A percentile compares a stretch with the other conserved stretches of the same genome.
Evolutionary conservation across 805 yeast genomes (phyloP).

Genomic region (Candida montana): DNA sequence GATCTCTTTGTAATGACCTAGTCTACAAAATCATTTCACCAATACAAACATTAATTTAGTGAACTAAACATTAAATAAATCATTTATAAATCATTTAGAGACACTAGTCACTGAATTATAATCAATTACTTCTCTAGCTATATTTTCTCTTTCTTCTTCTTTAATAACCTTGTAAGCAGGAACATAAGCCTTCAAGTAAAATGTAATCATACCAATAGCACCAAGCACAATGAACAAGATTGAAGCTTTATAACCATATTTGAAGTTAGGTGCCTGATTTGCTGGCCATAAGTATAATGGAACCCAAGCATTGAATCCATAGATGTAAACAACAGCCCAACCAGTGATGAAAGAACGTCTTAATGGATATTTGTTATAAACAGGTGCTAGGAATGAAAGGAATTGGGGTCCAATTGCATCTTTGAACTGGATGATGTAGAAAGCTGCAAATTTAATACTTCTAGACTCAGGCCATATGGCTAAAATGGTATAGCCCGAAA

Average conservation of each 20-base stretch:
- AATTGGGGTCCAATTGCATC: conserved; percentile 10
- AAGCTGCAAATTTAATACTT: conserved; percentile 11
- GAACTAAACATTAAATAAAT: too few relatives aligned
- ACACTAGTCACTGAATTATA: too few relatives aligned
- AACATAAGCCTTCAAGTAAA: background rate
- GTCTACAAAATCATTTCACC: too few relatives aligned
- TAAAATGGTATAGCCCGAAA: conserved; percentile 2
- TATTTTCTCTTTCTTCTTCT: background rate
- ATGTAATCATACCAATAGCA: background rate
- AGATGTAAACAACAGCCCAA: conserved; percentile 36
- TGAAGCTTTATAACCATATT: conserved; percentile 30
- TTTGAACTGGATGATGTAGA: conserved; percentile 9
- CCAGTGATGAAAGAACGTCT: conserved; percentile 36
- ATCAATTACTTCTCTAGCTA: background rate
- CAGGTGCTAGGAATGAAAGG: conserved; percentile 11
- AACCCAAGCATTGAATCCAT: conserved; percentile 40
- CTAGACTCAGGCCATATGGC: conserved; percentile 7
- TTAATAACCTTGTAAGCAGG: background rate
- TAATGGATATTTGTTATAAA: conserved; percentile 28
- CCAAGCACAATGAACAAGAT: background rate
- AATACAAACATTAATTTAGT: too few relatives aligned
- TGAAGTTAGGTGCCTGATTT: conserved; percentile 36
- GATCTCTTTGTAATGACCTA: too few relatives aligned
- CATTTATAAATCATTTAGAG: too few relatives aligned
- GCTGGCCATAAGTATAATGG: conserved; percentile 38